Evolutionary conservation across 495 filamentous ascomycete genomes (phyloP).

Genomic region (Podospora sp.): DNA sequence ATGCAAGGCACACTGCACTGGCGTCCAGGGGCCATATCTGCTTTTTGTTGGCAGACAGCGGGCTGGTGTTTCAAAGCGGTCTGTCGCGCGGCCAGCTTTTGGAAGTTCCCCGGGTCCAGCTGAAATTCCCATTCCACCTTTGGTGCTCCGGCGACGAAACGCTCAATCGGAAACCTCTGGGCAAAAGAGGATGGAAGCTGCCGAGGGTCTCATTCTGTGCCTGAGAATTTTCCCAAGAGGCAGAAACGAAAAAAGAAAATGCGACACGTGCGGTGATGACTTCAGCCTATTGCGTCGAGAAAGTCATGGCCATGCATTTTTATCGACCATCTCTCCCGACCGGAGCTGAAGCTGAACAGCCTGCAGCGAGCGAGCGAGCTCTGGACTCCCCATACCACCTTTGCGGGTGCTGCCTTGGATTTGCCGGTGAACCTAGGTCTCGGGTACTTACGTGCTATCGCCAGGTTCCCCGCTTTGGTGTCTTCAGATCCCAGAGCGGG

Average conservation of each 20-base stretch:
- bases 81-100: background rate
- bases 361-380: background rate
- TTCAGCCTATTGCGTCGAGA: slow-evolving; percentile 8
- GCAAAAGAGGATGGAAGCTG: background rate
- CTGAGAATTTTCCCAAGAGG: slow-evolving; percentile 1
- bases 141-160: background rate
- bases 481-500: background rate
- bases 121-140: background rate
- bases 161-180: background rate
- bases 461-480: background rate
- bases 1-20: background rate
- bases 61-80: background rate
- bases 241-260: slow-evolving; percentile 4
- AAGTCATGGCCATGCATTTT: background rate
- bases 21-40: background rate
- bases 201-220: background rate
- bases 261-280: slow-evolving; percentile 5
- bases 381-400: no score
- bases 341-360: background rate
- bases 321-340: background rate
- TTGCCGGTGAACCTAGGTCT: slow-evolving; percentile 2
- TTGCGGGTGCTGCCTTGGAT: background rate
- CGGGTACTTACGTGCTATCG: slow-evolving; percentile 12
- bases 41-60: background rate
- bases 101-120: background rate